phyloP scores from a whole-genome alignment of 2,329 filamentous ascomycete genomes.

The Hirsutella rhossiliensis region DNA sequence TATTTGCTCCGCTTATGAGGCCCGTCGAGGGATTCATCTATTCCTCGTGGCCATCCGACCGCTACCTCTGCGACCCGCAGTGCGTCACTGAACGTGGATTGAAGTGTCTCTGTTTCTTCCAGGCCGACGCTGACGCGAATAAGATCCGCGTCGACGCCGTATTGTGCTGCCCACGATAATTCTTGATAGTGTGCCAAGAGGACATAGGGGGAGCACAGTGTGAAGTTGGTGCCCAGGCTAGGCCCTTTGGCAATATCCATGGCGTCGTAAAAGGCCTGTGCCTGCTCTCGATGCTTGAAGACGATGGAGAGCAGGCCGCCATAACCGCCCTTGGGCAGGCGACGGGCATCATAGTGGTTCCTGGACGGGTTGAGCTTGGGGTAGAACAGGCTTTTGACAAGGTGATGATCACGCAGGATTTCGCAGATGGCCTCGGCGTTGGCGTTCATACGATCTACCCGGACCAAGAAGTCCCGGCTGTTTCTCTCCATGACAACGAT shows the following conservation, averaged over 20 bases:
- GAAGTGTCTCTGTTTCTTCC: slow-evolving; percentile 61
- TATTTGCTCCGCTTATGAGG: too few species aligned
- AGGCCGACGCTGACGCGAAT: slow-evolving; percentile 83
- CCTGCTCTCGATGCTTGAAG: slow-evolving; percentile 58
- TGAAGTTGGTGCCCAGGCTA: slow-evolving; percentile 94
- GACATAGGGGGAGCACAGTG: slow-evolving; percentile 81
- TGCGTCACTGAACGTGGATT: slow-evolving; percentile 39
- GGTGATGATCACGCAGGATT: slow-evolving; percentile 46
- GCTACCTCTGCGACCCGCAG: background rate
- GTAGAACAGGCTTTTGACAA: slow-evolving; percentile 74
- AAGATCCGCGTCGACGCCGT: slow-evolving; percentile 69
- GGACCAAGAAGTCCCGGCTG: slow-evolving; percentile 76
- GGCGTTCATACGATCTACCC: slow-evolving; percentile 72
- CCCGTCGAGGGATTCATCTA: background rate
- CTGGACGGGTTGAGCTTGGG: slow-evolving; percentile 65
- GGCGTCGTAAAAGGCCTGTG: slow-evolving; percentile 72
- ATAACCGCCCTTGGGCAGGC: slow-evolving; percentile 66
- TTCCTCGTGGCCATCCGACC: background rate
- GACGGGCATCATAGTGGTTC: slow-evolving; percentile 66
- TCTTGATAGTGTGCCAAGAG: slow-evolving; percentile 85
- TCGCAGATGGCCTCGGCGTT: slow-evolving; percentile 79
- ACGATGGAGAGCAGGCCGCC: slow-evolving; percentile 80
- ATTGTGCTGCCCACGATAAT: slow-evolving; percentile 76
- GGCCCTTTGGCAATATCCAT: slow-evolving; percentile 87
- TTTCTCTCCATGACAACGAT: slow-evolving; percentile 92